These are phyloP conservation scores for Scorias spongiosa DNA, from an alignment of 2,329 filamentous ascomycete species.

Conservation along the genomic window DNA sequence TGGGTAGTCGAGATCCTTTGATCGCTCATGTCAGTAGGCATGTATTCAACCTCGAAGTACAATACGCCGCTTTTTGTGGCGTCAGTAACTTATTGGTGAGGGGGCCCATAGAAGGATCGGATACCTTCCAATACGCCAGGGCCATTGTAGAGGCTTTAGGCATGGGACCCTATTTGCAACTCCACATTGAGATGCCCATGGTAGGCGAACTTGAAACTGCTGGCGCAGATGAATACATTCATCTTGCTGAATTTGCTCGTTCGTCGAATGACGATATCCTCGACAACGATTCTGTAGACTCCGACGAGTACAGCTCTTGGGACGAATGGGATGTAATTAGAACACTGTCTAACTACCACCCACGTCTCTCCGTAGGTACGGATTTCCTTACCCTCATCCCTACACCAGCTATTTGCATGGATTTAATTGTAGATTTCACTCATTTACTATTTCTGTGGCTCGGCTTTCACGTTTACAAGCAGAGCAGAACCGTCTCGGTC, in stretches of 20 bases:
- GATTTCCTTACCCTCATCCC: slow-evolving; percentile 2
- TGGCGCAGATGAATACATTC: slow-evolving; percentile 31
- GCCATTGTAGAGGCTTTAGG: slow-evolving; percentile 66
- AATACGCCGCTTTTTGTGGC: slow-evolving; percentile 92
- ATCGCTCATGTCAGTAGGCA: slow-evolving; percentile 79
- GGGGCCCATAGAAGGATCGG: slow-evolving; percentile 43
- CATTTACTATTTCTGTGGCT: no score
- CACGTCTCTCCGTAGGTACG: slow-evolving; percentile 72
- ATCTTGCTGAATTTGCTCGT: slow-evolving; percentile 35
- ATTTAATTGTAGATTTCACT: no score
- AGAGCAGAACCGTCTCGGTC: no score
- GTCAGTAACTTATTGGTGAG: slow-evolving; percentile 68
- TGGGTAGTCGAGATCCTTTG: slow-evolving; percentile 67
- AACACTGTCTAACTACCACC: slow-evolving; percentile 70
- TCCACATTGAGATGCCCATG: slow-evolving; percentile 74
- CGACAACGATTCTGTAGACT: slow-evolving; percentile 6
- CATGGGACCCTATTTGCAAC: slow-evolving; percentile 59
- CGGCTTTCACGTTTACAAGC: no score
- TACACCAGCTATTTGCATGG: no score
- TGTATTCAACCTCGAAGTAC: slow-evolving; percentile 77
- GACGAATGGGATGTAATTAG: slow-evolving; percentile 87
- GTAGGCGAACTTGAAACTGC: slow-evolving; percentile 55
- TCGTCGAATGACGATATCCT: slow-evolving; percentile 17
- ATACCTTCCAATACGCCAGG: slow-evolving; percentile 61
- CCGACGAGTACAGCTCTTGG: slow-evolving; percentile 70